Evolutionary conservation across 23 red algal genomes (phyloP).

Genomic region (Agarophyton chilense): DNA sequence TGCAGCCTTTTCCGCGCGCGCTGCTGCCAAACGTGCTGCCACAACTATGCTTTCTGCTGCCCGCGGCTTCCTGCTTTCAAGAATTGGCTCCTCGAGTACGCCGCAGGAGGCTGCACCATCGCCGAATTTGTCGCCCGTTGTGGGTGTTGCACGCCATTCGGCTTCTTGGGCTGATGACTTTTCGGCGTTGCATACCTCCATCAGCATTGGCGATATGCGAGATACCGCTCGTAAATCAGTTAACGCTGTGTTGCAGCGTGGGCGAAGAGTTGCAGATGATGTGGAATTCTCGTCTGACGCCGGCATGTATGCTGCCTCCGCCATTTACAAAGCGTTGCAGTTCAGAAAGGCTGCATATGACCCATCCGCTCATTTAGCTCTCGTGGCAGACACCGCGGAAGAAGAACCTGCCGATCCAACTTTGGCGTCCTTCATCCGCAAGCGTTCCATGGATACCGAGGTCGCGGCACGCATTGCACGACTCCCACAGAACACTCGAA

Average conservation of each 20-base stretch:
- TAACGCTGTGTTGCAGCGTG: conserved; percentile 41
- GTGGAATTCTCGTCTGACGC: conserved; percentile 1
- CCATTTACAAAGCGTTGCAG: conserved; percentile 21
- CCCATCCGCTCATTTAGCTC: not conserved
- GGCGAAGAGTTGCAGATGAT: not conserved
- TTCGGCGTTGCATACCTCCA: not conserved
- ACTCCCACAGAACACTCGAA: conserved; percentile 50
- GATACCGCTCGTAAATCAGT: conserved; percentile 69
- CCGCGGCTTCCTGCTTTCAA: conserved; percentile 34
- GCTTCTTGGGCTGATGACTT: conserved; percentile 58
- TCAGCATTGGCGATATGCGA: conserved; percentile 54
- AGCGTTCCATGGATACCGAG: conserved; percentile 25
- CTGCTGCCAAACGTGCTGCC: conserved; percentile 57
- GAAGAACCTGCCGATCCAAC: not conserved
- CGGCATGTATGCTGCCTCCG: not conserved
- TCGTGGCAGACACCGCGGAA: not conserved
- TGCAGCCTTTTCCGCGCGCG: conserved; percentile 68
- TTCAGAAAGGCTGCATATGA: not conserved
- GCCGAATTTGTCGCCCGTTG: conserved; percentile 5
- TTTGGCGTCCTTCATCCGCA: not conserved
- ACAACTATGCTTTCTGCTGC: conserved; percentile 40
- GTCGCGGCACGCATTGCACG: conserved; percentile 2
- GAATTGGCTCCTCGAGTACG: not conserved
- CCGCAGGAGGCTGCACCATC: not conserved
- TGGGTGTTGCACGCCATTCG: conserved; percentile 35